Evolutionary conservation across 257 asterid genomes (phyloP).

Genomic region (Solanum pimpinellifolium): DNA sequence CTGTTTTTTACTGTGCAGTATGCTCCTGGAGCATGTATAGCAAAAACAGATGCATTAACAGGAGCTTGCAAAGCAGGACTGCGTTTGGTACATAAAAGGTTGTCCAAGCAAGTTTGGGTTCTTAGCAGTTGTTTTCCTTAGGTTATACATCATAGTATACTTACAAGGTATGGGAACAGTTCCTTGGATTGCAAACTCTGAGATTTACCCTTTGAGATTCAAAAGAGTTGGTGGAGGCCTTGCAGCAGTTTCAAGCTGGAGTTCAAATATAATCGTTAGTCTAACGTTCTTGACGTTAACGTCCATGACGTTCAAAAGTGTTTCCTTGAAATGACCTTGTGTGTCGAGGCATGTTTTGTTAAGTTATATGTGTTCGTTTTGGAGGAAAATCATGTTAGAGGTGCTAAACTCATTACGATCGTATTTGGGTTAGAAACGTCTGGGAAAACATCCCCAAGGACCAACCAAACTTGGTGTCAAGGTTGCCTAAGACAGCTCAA

Average conservation of each 20-base stretch:
- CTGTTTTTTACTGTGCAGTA: not conserved
- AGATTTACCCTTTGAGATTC: slow-evolving; percentile 6
- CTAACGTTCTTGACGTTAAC: slow-evolving; percentile 6
- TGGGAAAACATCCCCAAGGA: no score
- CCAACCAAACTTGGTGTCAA: no score
- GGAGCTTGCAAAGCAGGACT: not conserved
- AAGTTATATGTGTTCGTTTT: no score
- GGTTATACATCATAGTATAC: slow-evolving; percentile 5
- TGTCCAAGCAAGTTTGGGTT: slow-evolving; percentile 4
- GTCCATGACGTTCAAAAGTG: no score
- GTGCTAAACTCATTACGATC: no score
- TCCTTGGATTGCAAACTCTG: slow-evolving; percentile 7
- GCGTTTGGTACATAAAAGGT: slow-evolving; percentile 10
- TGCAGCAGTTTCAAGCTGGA: slow-evolving; percentile 10
- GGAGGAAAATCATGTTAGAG: no score
- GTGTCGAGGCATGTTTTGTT: no score
- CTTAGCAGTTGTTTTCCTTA: slow-evolving; percentile 6
- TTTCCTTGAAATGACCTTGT: no score
- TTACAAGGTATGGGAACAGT: slow-evolving; percentile 12
- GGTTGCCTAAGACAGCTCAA: no score
- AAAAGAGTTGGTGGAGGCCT: slow-evolving; percentile 5
- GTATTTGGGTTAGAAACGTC: no score
- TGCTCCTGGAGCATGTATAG: slow-evolving; percentile 5
- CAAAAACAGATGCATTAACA: not conserved
- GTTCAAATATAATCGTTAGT: slow-evolving; percentile 3